Evolutionary conservation across 495 filamentous ascomycete genomes (phyloP).

Genomic region (Chlorociboria aeruginascens): DNA sequence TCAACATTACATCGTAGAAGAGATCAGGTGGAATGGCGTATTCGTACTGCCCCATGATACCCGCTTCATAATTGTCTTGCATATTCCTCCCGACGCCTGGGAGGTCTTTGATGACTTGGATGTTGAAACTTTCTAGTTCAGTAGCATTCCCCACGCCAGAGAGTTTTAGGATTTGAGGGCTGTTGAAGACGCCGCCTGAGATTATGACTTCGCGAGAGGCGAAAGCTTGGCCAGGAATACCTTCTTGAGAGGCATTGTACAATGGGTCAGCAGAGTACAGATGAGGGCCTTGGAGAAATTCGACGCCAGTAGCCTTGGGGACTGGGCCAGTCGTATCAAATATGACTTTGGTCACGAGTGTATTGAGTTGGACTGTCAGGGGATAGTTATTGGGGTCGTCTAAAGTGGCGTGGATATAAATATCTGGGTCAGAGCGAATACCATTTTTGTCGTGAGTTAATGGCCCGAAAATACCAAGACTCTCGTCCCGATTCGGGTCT

Average conservation of each 20-base stretch:
- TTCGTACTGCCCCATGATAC: conserved; percentile 20
- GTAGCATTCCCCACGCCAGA: conserved; percentile 44
- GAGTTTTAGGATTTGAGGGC: conserved; percentile 51
- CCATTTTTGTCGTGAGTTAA: neutral
- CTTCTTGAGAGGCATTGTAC: conserved; percentile 17
- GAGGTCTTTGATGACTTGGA: conserved; percentile 39
- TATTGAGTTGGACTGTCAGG: conserved; percentile 44
- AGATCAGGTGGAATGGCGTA: neutral
- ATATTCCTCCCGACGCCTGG: conserved; percentile 54
- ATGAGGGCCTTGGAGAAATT: conserved; percentile 45
- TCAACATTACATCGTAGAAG: too few relatives aligned
- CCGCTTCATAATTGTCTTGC: conserved; percentile 49
- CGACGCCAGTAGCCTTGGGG: conserved; percentile 47
- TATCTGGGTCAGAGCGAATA: neutral
- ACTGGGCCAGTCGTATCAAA: conserved; percentile 32
- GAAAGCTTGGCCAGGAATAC: conserved; percentile 31
- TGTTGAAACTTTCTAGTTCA: conserved; percentile 37
- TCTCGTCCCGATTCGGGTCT: conserved; percentile 17
- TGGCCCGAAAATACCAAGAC: neutral
- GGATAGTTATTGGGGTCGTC: conserved; percentile 43
- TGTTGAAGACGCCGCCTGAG: conserved; percentile 47
- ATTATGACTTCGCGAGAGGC: conserved; percentile 53
- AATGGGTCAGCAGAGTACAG: conserved; percentile 49
- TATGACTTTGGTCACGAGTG: conserved; percentile 45
- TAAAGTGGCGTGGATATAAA: conserved; percentile 27